Evolutionary conservation across 441 rosid genomes (phyloP), one percentile per base, ranked within the genome.

Genomic region (Croton setiger): DNA sequence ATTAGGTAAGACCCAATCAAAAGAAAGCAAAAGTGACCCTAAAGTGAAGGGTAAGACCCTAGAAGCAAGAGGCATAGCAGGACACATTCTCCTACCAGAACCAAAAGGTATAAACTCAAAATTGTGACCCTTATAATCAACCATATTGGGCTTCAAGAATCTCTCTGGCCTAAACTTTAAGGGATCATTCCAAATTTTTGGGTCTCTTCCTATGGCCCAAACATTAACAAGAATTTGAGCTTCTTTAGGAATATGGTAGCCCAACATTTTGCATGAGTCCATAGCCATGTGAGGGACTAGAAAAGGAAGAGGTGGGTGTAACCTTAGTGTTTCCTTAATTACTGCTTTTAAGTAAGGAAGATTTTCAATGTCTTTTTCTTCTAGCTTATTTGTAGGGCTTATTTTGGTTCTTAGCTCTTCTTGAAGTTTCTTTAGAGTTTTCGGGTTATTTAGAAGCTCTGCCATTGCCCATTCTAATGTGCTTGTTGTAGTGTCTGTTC

Each of bases 381-480:
- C 60, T 2, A 80, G 69, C 66, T 69, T 77, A 5, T 71, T 49
- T 31, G 33, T 41, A 18, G 48, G 60, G 33, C 70, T 63, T 37
- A 80, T 52, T 14, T n/a, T 58, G 64, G 20, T 72, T 75, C 79
- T 75, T 0, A 81, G 11, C 67, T 81, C 82, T 0, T 66, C 37
- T 66, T 78, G 87, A 36, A 72, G 76, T 65, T 68, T 81, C 18
- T 53, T 47, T 17, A 89, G 64, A 5, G 55, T 60, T 44, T 60
- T 67, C 64, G 89, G 93, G 59, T 85, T 82, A 52, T 69, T 84
- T 17, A 91, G 76, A 17, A 91, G 93, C 55, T 89, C 97, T 0
- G 92, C 87, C 85, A 89, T 81, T 64, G 93, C 92, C 96, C 96
- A 89, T 69, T 89, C 96, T 59, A 89, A 66, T 0, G 92, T 87